Conservation (phyloP, 805 yeast species). For the Myxozyma udenii region DNA sequence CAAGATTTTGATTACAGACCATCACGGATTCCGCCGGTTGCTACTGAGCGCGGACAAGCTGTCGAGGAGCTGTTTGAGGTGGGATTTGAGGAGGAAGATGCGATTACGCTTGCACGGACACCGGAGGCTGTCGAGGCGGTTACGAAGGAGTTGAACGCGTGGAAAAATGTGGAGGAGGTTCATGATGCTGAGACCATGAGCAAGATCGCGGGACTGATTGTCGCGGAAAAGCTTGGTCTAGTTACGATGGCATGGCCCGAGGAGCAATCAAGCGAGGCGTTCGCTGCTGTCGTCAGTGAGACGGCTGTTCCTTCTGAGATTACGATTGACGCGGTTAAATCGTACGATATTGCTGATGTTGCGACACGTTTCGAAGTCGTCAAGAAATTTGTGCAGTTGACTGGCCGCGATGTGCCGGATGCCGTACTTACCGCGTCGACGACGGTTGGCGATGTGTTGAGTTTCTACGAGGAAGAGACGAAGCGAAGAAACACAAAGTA, state of each 20-base stretch:
- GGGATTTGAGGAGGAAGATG: slow-evolving; percentile 6
- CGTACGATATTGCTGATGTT: slow-evolving; percentile 3
- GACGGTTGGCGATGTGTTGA: slow-evolving; percentile 11
- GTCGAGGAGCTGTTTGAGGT: slow-evolving; percentile 10
- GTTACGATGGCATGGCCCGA: slow-evolving; percentile 16
- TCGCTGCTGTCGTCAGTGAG: too few relatives aligned
- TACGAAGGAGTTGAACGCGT: neutral
- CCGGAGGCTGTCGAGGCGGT: neutral
- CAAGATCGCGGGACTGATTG: slow-evolving; percentile 13
- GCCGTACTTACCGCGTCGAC: slow-evolving; percentile 7
- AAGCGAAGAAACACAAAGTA: slow-evolving; percentile 5
- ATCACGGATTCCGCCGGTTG: slow-evolving; percentile 8
- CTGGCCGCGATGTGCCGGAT: slow-evolving; percentile 26
- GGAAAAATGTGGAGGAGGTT: slow-evolving; percentile 14
- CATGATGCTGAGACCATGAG: slow-evolving; percentile 3
- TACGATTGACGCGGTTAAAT: neutral
- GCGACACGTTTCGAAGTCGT: slow-evolving; percentile 17
- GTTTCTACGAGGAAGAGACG: slow-evolving; percentile 13
- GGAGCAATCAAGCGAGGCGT: too few relatives aligned
- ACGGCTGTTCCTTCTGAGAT: too few relatives aligned
- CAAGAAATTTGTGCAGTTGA: slow-evolving; percentile 18
- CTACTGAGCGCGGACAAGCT: neutral
- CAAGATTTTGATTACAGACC: slow-evolving; percentile 13
- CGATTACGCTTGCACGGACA: neutral
- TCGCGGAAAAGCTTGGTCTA: slow-evolving; percentile 17